Conservation (phyloP, 164 flowering plant species). For the Buxus sempervirens region DNA sequence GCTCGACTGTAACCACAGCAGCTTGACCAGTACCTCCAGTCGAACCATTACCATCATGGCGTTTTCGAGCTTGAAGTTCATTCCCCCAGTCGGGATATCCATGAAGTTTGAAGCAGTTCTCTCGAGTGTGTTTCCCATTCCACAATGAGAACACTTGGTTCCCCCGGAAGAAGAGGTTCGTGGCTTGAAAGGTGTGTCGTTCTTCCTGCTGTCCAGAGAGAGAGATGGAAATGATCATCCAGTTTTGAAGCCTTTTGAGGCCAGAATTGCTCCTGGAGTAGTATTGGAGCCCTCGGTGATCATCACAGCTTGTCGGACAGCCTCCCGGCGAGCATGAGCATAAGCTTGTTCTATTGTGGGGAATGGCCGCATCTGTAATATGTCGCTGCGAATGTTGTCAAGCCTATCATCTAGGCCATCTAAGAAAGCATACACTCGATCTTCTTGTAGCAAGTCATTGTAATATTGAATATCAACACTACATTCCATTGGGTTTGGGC, state of each 20-base stretch:
- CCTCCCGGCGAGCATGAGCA: background rate
- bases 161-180: background rate
- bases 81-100: conserved; percentile 26
- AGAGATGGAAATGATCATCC: background rate
- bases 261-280: background rate
- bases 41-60: background rate
- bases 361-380: background rate
- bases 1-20: background rate
- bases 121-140: conserved; percentile 6
- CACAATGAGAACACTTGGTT: conserved; percentile 12
- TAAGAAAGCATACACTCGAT: conserved; percentile 4
- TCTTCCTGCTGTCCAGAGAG: background rate
- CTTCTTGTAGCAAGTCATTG: conserved; percentile 2
- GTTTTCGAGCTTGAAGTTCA: background rate
- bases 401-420: background rate
- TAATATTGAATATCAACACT: background rate
- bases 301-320: background rate
- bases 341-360: background rate
- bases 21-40: background rate
- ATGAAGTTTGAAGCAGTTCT: conserved; percentile 14
- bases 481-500: conserved; percentile 7
- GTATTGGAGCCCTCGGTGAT: background rate
- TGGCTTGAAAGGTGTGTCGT: too few relatives aligned
- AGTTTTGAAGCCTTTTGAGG: background rate
- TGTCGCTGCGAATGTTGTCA: background rate